phyloP scores from a whole-genome alignment of 2,329 filamentous ascomycete genomes.

The Xenoacremonium recifei region DNA sequence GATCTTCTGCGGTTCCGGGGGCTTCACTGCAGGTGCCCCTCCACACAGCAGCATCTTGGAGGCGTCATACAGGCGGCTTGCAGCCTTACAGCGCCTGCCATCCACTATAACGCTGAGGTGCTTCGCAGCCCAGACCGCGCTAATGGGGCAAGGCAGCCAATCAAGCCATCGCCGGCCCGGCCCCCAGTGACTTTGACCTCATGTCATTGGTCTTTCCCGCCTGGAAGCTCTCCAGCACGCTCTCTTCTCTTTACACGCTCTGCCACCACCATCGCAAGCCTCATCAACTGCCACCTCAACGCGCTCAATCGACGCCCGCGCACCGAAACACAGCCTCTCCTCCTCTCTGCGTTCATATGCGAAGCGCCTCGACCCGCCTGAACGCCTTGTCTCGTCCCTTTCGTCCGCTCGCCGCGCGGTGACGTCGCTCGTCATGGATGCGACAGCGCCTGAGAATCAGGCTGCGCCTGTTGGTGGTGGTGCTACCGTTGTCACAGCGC shows the following conservation, averaged over 20 bases:
- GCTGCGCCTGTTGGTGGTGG: conserved; percentile 14
- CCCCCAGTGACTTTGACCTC: conserved; percentile 5
- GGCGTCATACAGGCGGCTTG: neutral
- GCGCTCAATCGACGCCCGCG: too few species aligned
- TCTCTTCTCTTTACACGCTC: conserved; percentile 15
- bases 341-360: conserved; percentile 14
- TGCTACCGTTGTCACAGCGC: conserved; percentile 8
- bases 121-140: too few species aligned
- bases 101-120: neutral
- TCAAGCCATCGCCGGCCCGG: too few species aligned
- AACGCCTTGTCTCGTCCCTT: conserved; percentile 11
- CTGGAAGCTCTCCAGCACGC: conserved; percentile 3
- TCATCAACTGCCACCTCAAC: too few species aligned
- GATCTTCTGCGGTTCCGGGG: too few species aligned
- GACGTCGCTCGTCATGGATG: conserved; percentile 19
- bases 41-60: neutral
- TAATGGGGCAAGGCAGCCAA: too few species aligned
- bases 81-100: neutral
- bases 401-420: conserved; percentile 11
- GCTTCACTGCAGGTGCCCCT: too few species aligned
- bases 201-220: conserved; percentile 17
- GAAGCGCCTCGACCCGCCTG: conserved; percentile 10
- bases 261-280: conserved; percentile 19
- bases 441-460: conserved; percentile 19
- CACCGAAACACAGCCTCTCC: too few species aligned